Evolutionary conservation across 1,284 basidiomycete genomes (phyloP).

Genomic region (Coniferiporia weirii): DNA sequence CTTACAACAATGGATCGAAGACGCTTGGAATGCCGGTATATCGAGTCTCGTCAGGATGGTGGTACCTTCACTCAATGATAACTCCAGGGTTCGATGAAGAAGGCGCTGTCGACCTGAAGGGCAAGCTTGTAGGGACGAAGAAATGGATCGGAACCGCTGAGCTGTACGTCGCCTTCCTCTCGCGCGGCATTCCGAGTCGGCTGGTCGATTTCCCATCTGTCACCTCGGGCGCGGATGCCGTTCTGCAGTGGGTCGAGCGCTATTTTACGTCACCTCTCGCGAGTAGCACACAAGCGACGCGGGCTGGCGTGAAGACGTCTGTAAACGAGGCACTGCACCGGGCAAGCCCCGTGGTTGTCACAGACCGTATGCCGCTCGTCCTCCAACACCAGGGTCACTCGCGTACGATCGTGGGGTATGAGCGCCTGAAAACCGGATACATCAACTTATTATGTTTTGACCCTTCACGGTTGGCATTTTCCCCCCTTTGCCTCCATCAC

Average conservation of each 20-base stretch:
- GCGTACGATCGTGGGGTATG: constrained; percentile 78
- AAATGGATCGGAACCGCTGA: constrained; percentile 81
- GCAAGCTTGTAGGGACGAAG: constrained; percentile 52
- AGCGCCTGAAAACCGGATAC: constrained; percentile 51
- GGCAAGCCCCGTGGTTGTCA: constrained; percentile 47
- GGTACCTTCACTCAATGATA: neutral
- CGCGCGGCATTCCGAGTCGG: constrained; percentile 67
- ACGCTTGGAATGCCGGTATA: constrained; percentile 68
- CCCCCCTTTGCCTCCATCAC: neutral
- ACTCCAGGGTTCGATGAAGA: constrained; percentile 64
- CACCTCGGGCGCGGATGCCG: constrained; percentile 34
- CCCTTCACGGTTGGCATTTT: constrained; percentile 56
- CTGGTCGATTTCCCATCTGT: constrained; percentile 53
- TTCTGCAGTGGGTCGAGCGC: constrained; percentile 61
- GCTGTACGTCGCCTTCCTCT: constrained; percentile 63
- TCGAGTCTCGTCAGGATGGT: neutral
- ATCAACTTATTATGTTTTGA: constrained; percentile 72
- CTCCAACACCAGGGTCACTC: constrained; percentile 82
- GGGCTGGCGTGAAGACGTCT: constrained; percentile 24
- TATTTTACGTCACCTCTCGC: constrained; percentile 49
- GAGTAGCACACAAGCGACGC: constrained; percentile 23
- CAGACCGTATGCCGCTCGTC: constrained; percentile 71
- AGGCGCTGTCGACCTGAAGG: constrained; percentile 57
- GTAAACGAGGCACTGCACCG: constrained; percentile 43
- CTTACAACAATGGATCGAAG: constrained; percentile 73